phyloP scores from a whole-genome alignment of 2,329 filamentous ascomycete genomes.

The Thelonectria olida region DNA sequence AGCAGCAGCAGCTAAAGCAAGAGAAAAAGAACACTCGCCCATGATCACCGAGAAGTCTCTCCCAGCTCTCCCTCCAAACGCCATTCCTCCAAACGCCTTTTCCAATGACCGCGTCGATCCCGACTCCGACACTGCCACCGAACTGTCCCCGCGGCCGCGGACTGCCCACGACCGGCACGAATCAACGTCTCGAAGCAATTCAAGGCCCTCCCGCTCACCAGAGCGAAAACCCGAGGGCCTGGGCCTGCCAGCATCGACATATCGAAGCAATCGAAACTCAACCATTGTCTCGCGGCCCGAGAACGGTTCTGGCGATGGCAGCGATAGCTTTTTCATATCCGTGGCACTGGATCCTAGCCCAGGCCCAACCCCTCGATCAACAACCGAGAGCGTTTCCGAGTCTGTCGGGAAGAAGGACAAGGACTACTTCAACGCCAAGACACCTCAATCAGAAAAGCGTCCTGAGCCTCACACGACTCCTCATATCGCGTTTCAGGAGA shows the following conservation, averaged over 20 bases:
- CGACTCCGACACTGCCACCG: slow-evolving; percentile 73
- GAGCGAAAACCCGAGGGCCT: slow-evolving; percentile 69
- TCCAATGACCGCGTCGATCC: slow-evolving; percentile 67
- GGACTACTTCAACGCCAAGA: slow-evolving; percentile 68
- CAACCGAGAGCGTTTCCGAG: slow-evolving; percentile 58
- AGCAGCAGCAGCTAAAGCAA: slow-evolving; percentile 64
- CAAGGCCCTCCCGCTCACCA: slow-evolving; percentile 62
- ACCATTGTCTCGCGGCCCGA: slow-evolving; percentile 65
- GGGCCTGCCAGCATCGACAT: slow-evolving; percentile 77
- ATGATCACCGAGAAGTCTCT: slow-evolving; percentile 90
- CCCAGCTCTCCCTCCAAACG: slow-evolving; percentile 86
- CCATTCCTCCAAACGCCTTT: slow-evolving; percentile 69
- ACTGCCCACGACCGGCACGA: slow-evolving; percentile 61
- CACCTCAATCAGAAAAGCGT: slow-evolving; percentile 55
- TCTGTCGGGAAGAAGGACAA: slow-evolving; percentile 58
- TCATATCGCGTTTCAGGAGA: slow-evolving; percentile 94
- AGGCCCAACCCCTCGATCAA: slow-evolving; percentile 64
- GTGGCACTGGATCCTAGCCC: slow-evolving; percentile 78
- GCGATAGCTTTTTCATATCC: slow-evolving; percentile 79
- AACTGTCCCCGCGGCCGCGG: slow-evolving; percentile 72
- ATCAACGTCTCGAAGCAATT: slow-evolving; percentile 64
- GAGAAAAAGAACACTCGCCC: slow-evolving; percentile 70
- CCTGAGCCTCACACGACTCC: slow-evolving; percentile 69
- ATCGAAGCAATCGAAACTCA: slow-evolving; percentile 81
- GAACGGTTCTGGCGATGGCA: slow-evolving; percentile 59